Base-by-base conservation (phyloP, 129 eudicot genomes). In the Chrysanthemum seticuspe region DNA sequence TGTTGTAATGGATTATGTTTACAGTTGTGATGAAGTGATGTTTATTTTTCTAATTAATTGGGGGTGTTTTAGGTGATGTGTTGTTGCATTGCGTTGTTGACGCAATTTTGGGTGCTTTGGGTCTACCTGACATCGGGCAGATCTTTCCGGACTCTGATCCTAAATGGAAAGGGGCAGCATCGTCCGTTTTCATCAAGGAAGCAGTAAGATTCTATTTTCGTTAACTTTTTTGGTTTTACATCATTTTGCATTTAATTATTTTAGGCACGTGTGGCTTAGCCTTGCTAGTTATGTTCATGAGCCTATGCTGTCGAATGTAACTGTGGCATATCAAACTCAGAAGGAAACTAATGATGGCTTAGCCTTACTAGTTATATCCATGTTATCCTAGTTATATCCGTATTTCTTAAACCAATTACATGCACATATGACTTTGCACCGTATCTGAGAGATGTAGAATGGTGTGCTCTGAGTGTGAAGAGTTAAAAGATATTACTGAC, bases 91-190 rank as follows among this genome's bases (percentile, higher is more conserved):
- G 99, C 72, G 97, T 95, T 73, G 99, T 95, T 80, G 99, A 95
- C 83, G 99, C 99, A 57, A 95, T 95, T 75, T 86, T 95, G 91
- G 99, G 99, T 65, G 99, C 99, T 70, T 73, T 90, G 78, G 99
- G 99, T 72, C 94, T 95, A 74, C 99, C 99, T 13, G 99, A 95
- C 72, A 95, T 95, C 0, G 99, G 99, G 62, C 99, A 95, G 80
- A 88, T 95, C 67, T 95, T 95, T 65, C 99, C 99, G 0, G 99
- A 95, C 82, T 76, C 81, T 0, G 99, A 95, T 88, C 99, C 99
- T 12, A 95, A 95, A 76, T 95, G 99, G 99, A 90, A 95, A 83
- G 99, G 99, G 70, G 97, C 97, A 13, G 84, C 89, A n/a, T 94
- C 99, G 19, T 94, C 96, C 0, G 99, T 94, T 56, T 94, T 94